Evolutionary conservation across 805 yeast species (phyloP).

Genomic region (Sugiyamaella americana): DNA sequence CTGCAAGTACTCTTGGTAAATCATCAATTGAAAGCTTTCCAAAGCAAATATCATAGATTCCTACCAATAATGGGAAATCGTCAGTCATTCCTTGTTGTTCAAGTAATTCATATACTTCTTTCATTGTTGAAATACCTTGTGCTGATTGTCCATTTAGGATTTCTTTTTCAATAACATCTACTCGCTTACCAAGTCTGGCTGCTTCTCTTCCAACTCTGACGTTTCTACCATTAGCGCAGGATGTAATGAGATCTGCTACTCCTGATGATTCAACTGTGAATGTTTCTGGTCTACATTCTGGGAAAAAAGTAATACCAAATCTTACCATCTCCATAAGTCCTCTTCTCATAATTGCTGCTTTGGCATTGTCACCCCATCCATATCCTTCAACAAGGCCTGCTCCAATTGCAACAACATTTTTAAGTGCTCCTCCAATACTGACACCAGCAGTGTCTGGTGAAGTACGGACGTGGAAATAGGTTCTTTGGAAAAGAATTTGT

Average conservation of each 20-base stretch:
- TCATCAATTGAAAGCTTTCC: conserved; percentile 67
- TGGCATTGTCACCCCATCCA: conserved; percentile 99
- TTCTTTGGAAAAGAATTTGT: conserved; percentile 88
- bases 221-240: conserved; percentile 97
- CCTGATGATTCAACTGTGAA: conserved; percentile 94
- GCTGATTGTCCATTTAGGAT: conserved; percentile 93
- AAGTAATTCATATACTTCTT: conserved; percentile 85
- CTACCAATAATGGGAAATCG: conserved; percentile 77
- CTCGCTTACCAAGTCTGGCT: conserved; percentile 67
- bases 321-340: conserved; percentile 86
- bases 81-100: conserved; percentile 43
- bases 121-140: conserved; percentile 87
- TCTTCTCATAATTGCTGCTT: conserved; percentile 94
- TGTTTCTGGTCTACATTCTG: conserved; percentile 64
- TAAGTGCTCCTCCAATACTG: conserved; percentile 93
- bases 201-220: conserved; percentile 82
- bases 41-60: conserved; percentile 78
- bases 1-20: conserved; percentile 45
- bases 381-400: conserved; percentile 97
- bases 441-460: conserved; percentile 93
- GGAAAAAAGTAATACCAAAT: conserved; percentile 80
- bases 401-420: conserved; percentile 91
- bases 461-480: conserved; percentile 94
- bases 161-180: conserved; percentile 76
- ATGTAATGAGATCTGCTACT: conserved; percentile 95